Conservation (phyloP, 2,329 filamentous ascomycete genomes). For the Cylindrodendrum hubeiense region DNA sequence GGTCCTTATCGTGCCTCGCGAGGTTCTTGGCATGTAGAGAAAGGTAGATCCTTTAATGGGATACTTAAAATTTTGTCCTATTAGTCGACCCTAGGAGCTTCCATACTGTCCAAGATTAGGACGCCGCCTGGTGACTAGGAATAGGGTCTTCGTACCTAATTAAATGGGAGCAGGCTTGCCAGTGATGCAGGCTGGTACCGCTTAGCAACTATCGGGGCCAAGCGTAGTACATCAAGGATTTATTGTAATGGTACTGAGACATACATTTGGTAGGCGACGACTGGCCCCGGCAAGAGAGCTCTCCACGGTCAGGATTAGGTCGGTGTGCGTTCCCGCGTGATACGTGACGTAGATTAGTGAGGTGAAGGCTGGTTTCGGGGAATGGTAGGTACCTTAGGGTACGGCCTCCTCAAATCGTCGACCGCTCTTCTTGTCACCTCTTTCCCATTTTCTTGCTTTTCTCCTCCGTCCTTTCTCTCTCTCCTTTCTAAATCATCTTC, state of each 20-base stretch:
- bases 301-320: conserved; percentile 16
- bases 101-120: background rate
- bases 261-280: conserved; percentile 8
- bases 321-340: conserved; percentile 26
- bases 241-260: conserved; percentile 15
- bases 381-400: conserved; percentile 31
- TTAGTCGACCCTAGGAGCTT: background rate
- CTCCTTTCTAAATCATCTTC: background rate
- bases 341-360: conserved; percentile 19
- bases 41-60: conserved; percentile 4
- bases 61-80: background rate
- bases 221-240: background rate
- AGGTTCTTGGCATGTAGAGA: conserved; percentile 13
- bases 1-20: conserved; percentile 13
- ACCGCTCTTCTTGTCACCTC: conserved; percentile 30
- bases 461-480: conserved; percentile 5
- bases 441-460: conserved; percentile 6
- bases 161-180: too few relatives aligned
- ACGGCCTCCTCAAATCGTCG: conserved; percentile 34
- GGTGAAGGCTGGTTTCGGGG: conserved; percentile 13
- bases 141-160: background rate
- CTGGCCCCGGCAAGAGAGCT: conserved; percentile 18
- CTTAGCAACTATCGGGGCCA: background rate
- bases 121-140: background rate
- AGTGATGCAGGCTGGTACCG: background rate